phyloP scores from a whole-genome alignment of 1,284 basidiomycete species.

The Kwoniella shivajii region DNA sequence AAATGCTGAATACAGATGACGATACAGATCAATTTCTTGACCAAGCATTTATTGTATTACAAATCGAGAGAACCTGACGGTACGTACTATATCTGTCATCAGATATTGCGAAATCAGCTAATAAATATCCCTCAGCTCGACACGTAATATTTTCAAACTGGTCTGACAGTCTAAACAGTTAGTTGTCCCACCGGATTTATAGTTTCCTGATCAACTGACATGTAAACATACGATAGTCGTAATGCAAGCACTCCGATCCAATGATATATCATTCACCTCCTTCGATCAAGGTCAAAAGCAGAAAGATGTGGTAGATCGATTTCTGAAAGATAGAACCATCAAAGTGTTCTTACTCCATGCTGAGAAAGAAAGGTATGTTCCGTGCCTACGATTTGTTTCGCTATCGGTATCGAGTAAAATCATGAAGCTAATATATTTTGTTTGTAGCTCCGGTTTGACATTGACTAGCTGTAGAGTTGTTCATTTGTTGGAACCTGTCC shows the following conservation, averaged over 20 bases:
- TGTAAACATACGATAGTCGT: constrained; percentile 37
- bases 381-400: background rate
- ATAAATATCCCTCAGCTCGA: constrained; percentile 21
- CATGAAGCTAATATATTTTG: background rate
- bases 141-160: constrained; percentile 54
- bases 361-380: constrained; percentile 45
- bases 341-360: constrained; percentile 52
- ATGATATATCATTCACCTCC: constrained; percentile 42
- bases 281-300: constrained; percentile 37
- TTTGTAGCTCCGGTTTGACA: constrained; percentile 47
- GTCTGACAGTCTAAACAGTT: constrained; percentile 47
- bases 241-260: constrained; percentile 41
- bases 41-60: constrained; percentile 48
- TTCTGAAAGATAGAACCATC: constrained; percentile 45
- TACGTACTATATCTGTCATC: background rate
- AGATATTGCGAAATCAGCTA: background rate
- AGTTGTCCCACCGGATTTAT: constrained; percentile 2
- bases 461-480: constrained; percentile 51
- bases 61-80: constrained; percentile 23
- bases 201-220: background rate
- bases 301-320: constrained; percentile 46
- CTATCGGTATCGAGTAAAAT: background rate
- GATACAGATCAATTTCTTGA: constrained; percentile 47
- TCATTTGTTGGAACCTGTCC: constrained; percentile 53
- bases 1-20: background rate